Evolutionary conservation across 179 eudicot species (phyloP), one percentile per base, ranked within the genome.

Genomic region (Pouteria campechiana): DNA sequence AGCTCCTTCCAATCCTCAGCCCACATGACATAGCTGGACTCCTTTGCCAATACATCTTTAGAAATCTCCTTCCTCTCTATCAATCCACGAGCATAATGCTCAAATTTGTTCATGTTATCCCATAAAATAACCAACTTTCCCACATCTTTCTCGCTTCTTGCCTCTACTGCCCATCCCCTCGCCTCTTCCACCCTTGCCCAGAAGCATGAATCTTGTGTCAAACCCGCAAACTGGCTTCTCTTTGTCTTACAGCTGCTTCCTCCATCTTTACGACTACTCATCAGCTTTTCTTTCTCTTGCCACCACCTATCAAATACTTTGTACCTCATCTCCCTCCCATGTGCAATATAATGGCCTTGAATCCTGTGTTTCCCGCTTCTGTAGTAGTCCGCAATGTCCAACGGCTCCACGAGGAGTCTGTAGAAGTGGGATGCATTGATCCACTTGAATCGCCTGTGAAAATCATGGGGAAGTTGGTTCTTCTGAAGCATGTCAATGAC

Each of bases 111-210:
- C 4, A 84, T 67, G 24, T 44, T 64, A 40, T 55, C 56, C 80
- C 81, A 70, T 41, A 78, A 17, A 25, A 43, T 22, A 48, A 40
- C 45, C 32, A 44, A 29, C 40, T 49, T 67, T 17, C 73, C 63
- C 8, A 50, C 13, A 41, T 68, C 74, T 14, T 52, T 60, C 50
- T 73, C 85, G 6, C 41, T 50, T 35, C 70, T 68, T 2, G 71
- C 43, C 50, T 47, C 39, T 42, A 63, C 70, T 2, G 73, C 39
- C 41, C 64, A 56, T 44, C 78, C 88, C 46, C 68, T 66, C 4
- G 93, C 97, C 33, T 88, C 95, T 69, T 88, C 97, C 37, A 84
- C 76, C 32, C 50, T 56, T 6, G 95, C 97, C 97, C 97, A 88
- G 31, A 88, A 88, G 49, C 95, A 78, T 1, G 92, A 64, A 53